These are phyloP conservation scores for Daedaleopsis sinensis DNA, from an alignment of 768 basidiomycete genomes.

Conservation along the genomic window DNA sequence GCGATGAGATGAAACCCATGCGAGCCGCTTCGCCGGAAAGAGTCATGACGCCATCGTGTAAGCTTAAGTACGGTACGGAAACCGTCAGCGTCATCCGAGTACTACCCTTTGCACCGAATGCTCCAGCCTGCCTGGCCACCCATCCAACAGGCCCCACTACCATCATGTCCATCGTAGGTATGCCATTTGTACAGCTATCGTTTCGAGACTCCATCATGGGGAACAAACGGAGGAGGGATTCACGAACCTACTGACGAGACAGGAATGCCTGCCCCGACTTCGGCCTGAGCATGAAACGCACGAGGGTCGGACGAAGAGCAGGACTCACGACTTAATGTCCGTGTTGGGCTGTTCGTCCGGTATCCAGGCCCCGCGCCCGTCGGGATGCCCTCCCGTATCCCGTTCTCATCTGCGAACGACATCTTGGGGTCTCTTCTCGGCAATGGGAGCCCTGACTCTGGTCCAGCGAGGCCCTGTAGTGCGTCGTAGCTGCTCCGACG, in stretches of 20 bases:
- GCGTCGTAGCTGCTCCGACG: constrained; percentile 76
- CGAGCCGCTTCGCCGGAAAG: not conserved
- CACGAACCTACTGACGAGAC: constrained; percentile 78
- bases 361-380: constrained; percentile 45
- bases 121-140: too few species aligned
- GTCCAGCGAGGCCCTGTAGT: constrained; percentile 70
- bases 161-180: too few species aligned
- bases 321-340: constrained; percentile 77
- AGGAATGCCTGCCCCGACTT: constrained; percentile 22
- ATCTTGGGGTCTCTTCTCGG: constrained; percentile 55
- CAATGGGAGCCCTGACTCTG: constrained; percentile 74
- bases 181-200: too few species aligned
- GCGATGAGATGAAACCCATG: constrained; percentile 4
- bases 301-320: constrained; percentile 22
- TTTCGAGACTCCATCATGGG: not conserved
- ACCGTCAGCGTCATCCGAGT: too few species aligned
- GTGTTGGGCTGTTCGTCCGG: constrained; percentile 70
- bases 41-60: too few species aligned
- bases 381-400: constrained; percentile 78
- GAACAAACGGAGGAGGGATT: not conserved
- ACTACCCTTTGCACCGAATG: too few species aligned
- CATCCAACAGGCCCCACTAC: too few species aligned
- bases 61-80: too few species aligned
- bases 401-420: constrained; percentile 45
- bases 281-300: not conserved